Evolutionary conservation across 2,329 filamentous ascomycete genomes (phyloP).

Genomic region (Chaetomium strumarium): DNA sequence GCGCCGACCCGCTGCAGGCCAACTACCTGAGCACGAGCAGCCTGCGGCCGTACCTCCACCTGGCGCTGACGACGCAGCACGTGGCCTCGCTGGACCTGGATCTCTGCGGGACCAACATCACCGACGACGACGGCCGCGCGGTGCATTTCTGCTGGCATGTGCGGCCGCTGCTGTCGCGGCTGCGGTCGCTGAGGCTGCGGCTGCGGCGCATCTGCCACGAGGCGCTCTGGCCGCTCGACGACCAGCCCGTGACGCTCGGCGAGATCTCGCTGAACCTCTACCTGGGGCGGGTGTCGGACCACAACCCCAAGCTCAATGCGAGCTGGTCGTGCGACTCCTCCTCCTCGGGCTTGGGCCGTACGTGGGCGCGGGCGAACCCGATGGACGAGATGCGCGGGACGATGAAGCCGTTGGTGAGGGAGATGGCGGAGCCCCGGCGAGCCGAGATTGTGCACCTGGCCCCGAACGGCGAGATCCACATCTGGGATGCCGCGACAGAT

Average conservation of each 20-base stretch:
- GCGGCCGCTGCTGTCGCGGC: slow-evolving; percentile 9
- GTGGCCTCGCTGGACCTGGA: slow-evolving; percentile 19
- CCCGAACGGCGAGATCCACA: slow-evolving; percentile 15
- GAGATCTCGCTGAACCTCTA: slow-evolving; percentile 17
- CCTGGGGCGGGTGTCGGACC: slow-evolving; percentile 14
- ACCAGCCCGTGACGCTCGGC: slow-evolving; percentile 6
- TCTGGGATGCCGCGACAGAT: slow-evolving; percentile 16
- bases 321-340: slow-evolving; percentile 4
- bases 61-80: slow-evolving; percentile 5
- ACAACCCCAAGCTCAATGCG: slow-evolving; percentile 21
- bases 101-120: slow-evolving; percentile 14
- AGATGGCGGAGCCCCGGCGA: slow-evolving; percentile 9
- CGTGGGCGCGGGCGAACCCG: slow-evolving; percentile 4
- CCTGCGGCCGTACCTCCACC: slow-evolving; percentile 12
- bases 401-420: slow-evolving; percentile 5
- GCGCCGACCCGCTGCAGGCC: slow-evolving; percentile 12
- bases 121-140: not conserved
- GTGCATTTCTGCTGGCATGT: slow-evolving; percentile 17
- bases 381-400: slow-evolving; percentile 9
- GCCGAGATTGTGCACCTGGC: slow-evolving; percentile 19
- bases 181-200: slow-evolving; percentile 10
- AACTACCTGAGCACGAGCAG: slow-evolving; percentile 10
- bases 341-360: too few species aligned
- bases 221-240: slow-evolving; percentile 7
- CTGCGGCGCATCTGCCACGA: slow-evolving; percentile 14